Conservation (phyloP, 2,329 filamentous ascomycete genomes). For the Aschersonia sp. region DNA sequence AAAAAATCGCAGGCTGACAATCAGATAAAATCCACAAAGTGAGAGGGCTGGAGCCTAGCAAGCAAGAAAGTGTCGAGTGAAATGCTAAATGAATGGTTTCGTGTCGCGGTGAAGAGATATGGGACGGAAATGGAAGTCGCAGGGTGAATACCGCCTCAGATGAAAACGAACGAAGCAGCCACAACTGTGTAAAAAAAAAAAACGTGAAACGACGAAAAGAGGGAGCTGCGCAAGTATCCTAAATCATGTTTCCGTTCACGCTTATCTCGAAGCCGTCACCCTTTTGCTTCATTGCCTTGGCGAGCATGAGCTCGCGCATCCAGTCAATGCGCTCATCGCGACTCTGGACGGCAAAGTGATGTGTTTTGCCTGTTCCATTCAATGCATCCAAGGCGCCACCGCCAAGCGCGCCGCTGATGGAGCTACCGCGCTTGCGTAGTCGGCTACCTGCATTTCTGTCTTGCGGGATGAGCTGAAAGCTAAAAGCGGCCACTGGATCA, state of each 20-base stretch:
- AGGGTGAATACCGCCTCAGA: too few species aligned
- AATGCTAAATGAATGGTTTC: too few species aligned
- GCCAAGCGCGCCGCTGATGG: constrained; percentile 16
- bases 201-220: neutral
- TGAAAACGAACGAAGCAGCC: too few species aligned
- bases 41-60: too few species aligned
- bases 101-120: too few species aligned
- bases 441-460: constrained; percentile 35
- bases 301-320: constrained; percentile 90
- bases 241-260: constrained; percentile 65
- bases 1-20: neutral
- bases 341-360: constrained; percentile 82
- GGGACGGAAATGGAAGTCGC: too few species aligned
- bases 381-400: constrained; percentile 26
- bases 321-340: constrained; percentile 91
- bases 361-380: constrained; percentile 63
- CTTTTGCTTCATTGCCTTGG: constrained; percentile 76
- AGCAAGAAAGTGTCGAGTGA: too few species aligned
- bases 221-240: neutral
- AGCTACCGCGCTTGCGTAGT: constrained; percentile 39
- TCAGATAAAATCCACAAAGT: neutral
- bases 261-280: constrained; percentile 70
- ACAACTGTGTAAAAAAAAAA: neutral
- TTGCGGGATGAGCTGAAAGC: constrained; percentile 73
- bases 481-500: constrained; percentile 53